Evolutionary conservation across 2,329 filamentous ascomycete genomes (phyloP).

Genomic region (Corinectria fuckeliana): DNA sequence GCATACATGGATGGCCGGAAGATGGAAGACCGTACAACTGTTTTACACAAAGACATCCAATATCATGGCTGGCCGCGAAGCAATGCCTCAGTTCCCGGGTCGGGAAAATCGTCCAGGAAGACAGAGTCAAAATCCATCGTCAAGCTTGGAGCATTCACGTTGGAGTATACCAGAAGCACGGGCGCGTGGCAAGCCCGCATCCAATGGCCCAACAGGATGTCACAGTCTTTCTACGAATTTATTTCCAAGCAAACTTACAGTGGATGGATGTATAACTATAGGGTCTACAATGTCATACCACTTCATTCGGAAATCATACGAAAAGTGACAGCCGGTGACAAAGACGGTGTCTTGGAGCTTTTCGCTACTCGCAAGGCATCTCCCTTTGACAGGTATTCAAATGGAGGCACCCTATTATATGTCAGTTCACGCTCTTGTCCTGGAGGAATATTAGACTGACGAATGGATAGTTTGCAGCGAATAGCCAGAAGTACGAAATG

Average conservation of each 20-base stretch:
- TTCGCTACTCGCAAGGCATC: conserved; percentile 31
- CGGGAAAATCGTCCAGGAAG: not conserved
- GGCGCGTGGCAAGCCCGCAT: conserved; percentile 33
- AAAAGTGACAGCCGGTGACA: conserved; percentile 21
- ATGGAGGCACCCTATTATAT: conserved; percentile 23
- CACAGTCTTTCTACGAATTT: conserved; percentile 23
- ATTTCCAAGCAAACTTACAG: conserved; percentile 17
- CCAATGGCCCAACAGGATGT: conserved; percentile 35
- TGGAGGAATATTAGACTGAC: not conserved
- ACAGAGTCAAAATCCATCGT: conserved; percentile 14
- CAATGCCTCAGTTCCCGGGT: not conserved
- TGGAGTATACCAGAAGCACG: conserved; percentile 5
- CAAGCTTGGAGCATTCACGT: conserved; percentile 15
- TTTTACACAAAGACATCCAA: not conserved
- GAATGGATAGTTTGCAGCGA: conserved; percentile 23
- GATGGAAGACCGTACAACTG: accelerated
- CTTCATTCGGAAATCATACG: conserved; percentile 21
- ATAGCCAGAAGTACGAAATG: conserved; percentile 5
- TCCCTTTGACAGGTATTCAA: conserved; percentile 27
- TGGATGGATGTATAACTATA: conserved; percentile 30
- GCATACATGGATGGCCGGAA: not conserved
- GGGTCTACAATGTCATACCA: conserved; percentile 33
- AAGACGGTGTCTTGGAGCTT: conserved; percentile 26
- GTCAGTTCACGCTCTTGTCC: conserved; percentile 9
- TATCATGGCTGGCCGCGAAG: accelerated